Evolutionary conservation across 192 early-diverging fungal species (phyloP), one percentile per base, ranked within the genome.

Genomic region (Lunasporangiospora selenospora): DNA sequence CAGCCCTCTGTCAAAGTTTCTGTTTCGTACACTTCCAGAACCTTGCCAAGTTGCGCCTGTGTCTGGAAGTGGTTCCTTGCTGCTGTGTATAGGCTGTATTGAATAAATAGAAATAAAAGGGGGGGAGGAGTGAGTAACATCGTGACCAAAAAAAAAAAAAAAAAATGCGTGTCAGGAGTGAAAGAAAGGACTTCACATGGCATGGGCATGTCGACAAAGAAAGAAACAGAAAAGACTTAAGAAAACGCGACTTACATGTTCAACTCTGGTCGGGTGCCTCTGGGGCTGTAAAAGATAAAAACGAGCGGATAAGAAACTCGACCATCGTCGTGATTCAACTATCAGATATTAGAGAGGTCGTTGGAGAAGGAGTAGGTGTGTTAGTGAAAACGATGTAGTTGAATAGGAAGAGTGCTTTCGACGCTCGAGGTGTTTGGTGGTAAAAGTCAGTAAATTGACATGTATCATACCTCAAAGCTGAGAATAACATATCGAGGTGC

Each of bases 261-360:
- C 15, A 78, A 41, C 24, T 77, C 71, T 6, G 82, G 70, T 18
- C 75, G 79, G 12, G 73, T 75, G 19, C 79, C 62, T 9, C 32
- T 48, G 3, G 88, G 89, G 15, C 80, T 80, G 65, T 89, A 89
- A 55, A 86, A 88, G 15, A 91, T 67, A 49, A 90, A 87, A 4
- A 91, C 81, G 21, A 95, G 75, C 0, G 94, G 94, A 38, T 84
- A 94, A 8, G 84, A 87, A 15, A 85, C 75, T 6, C 92, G 83
- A 13, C 90, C 92, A 62, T 87, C 84, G 49, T 56, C 51, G 37
- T 86, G 83, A 38, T 80, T 80, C 11, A 85, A 46, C 83, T 87
- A 62, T 32, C 24, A 10, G 38, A 48, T 32, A 46, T 2, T 1
- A 39, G 30, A 31, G n/a, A n/a, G n/a, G n/a, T n/a, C n/a, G n/a